Evolutionary conservation across 2,329 filamentous ascomycete species (phyloP), one percentile per base, ranked within the genome.

Genomic region (Penicillium sp.): DNA sequence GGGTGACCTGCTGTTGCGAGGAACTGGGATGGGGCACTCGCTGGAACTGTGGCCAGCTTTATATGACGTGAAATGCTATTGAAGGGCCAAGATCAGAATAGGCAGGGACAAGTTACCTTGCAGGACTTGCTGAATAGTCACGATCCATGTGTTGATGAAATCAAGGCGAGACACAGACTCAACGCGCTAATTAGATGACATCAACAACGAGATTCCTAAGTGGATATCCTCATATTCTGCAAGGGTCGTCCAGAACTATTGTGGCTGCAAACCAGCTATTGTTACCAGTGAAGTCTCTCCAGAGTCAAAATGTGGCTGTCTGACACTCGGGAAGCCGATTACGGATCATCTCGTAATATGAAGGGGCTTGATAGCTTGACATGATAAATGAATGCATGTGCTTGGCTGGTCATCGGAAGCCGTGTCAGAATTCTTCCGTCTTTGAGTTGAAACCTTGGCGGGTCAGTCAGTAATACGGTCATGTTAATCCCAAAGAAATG

Each of bases 261-360:
- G 49, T 51, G 28, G 49, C 28, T 51, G n/a, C 47, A 17, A 7
- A 12, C 28, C 28, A 35, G 49, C 30, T 35, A 51, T 22, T 35
- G 30, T 35, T 35, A 35, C 30, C 26, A 51, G 3, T 6, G 15
- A 49, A 3, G 47, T 51, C 9, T 22, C 17, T 51, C 47, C 28
- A 13, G 28, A 15, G 28, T 33, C 28, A 35, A 51, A 35, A 12
- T 22, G 49, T 51, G 49, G 49, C 49, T 35, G 54, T 49, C 54
- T 28, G 42, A 42, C 53, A 42, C 53, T 47, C 42, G 53, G 49
- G 45, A 49, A 49, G 45, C 45, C 45, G 45, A 49, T n/a, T 19
- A 26, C 30, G 45, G 45, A 30, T 49, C 45, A 49, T 7, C 28
- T n/a, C 26, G 45, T 49, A 12, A n/a, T 49, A 49, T 51, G n/a